These are phyloP conservation scores for Pseudisothecium myosuroides DNA, from an alignment of 225 moss, liverwort and hornwort genomes.

Conservation along the genomic window DNA sequence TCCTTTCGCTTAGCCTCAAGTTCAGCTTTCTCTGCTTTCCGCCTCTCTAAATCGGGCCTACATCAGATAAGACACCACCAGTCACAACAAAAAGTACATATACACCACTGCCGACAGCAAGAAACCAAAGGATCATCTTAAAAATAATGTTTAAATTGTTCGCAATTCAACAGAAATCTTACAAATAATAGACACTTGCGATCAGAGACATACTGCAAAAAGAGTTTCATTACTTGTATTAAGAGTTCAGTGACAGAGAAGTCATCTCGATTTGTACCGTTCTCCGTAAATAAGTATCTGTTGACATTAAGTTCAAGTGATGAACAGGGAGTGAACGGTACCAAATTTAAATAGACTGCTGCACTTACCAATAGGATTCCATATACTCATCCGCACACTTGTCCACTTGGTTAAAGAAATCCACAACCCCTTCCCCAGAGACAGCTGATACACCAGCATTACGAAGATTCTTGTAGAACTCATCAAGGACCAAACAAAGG, in stretches of 20 bases:
- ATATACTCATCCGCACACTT: conserved; percentile 60
- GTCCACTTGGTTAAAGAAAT: conserved; percentile 61
- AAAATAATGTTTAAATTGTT: neutral
- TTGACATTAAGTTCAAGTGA: neutral
- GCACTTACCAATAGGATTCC: conserved; percentile 62
- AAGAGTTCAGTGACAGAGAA: neutral
- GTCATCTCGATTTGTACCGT: neutral
- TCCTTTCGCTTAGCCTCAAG: conserved; percentile 38
- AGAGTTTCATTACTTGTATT: neutral
- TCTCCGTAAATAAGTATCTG: neutral
- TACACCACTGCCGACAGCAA: neutral
- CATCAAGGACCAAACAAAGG: conserved; percentile 84
- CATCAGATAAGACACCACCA: neutral
- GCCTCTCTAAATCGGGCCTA: conserved; percentile 68
- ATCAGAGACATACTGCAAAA: neutral
- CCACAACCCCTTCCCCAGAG: conserved; percentile 60
- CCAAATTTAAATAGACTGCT: neutral
- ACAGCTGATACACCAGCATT: conserved; percentile 81
- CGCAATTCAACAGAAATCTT: neutral
- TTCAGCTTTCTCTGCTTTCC: conserved; percentile 45
- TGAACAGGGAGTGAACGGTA: neutral
- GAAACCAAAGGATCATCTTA: neutral
- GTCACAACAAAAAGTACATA: neutral
- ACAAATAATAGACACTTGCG: neutral
- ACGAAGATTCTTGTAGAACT: conserved; percentile 86